Evolutionary conservation across 345 rosid genomes (phyloP).

Genomic region (Eucalyptus polybractea): DNA sequence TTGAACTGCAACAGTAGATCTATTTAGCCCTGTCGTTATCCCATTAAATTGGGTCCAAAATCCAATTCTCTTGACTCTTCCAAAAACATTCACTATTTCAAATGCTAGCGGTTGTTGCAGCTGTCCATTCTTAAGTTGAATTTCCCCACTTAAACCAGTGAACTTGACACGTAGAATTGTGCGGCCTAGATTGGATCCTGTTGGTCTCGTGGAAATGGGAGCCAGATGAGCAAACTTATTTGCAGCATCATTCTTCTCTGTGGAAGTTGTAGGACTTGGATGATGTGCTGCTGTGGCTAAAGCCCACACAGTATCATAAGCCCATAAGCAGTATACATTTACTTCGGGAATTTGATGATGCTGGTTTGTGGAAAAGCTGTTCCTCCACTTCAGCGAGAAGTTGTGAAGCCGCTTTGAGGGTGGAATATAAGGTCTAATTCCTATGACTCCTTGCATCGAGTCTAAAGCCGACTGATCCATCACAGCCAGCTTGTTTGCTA

Average conservation of each 20-base stretch:
- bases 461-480: too few relatives aligned
- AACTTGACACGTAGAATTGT: slow-evolving; percentile 1
- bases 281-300: slow-evolving; percentile 17
- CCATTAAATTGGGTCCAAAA: slow-evolving; percentile 15
- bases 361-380: not conserved
- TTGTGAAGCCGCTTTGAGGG: too few relatives aligned
- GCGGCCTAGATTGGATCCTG: slow-evolving; percentile 5
- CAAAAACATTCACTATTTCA: slow-evolving; percentile 23
- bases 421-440: too few relatives aligned
- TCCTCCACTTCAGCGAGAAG: not conserved
- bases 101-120: slow-evolving; percentile 1
- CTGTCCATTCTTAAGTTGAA: slow-evolving; percentile 14
- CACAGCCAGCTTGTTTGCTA: too few relatives aligned
- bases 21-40: not conserved
- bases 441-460: too few relatives aligned
- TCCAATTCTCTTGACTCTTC: slow-evolving; percentile 6
- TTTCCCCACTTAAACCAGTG: slow-evolving; percentile 21
- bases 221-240: not conserved
- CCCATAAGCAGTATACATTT: slow-evolving; percentile 11
- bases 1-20: not conserved
- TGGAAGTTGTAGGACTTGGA: not conserved
- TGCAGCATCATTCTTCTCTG: not conserved
- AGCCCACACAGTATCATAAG: slow-evolving; percentile 25
- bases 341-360: not conserved
- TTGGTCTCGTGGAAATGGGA: not conserved